phyloP scores from a whole-genome alignment of 495 filamentous ascomycete species.

The Delitschia confertaspora region DNA sequence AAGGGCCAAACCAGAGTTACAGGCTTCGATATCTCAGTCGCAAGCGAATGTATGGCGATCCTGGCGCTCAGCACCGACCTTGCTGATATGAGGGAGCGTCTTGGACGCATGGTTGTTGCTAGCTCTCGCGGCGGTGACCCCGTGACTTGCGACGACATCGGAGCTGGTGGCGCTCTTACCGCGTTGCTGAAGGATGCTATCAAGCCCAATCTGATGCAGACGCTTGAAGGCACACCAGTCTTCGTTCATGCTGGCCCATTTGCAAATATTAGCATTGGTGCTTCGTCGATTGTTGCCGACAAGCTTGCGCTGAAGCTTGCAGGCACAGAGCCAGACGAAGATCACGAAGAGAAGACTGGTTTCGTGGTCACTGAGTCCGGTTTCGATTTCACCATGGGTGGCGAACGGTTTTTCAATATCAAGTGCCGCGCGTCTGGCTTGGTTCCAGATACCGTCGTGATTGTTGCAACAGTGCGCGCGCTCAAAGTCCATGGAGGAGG shows the following conservation, averaged over 20 bases:
- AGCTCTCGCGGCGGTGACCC: constrained; percentile 78
- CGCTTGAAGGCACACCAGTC: constrained; percentile 90
- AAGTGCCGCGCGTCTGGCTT: constrained; percentile 94
- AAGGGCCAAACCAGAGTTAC: constrained; percentile 77
- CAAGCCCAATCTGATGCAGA: constrained; percentile 99
- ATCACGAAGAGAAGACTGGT: constrained; percentile 72
- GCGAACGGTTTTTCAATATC: constrained; percentile 99
- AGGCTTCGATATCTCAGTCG: constrained; percentile 94
- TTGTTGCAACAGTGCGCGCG: constrained; percentile 91
- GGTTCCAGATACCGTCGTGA: constrained; percentile 82
- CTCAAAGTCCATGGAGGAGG: constrained; percentile 96
- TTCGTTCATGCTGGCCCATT: constrained; percentile 97
- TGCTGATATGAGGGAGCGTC: constrained; percentile 82
- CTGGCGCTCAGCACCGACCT: constrained; percentile 84
- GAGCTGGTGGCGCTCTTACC: constrained; percentile 82
- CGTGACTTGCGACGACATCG: constrained; percentile 92
- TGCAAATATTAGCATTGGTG: constrained; percentile 95
- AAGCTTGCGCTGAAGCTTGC: constrained; percentile 92
- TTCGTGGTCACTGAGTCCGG: constrained; percentile 98
- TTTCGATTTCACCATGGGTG: constrained; percentile 99
- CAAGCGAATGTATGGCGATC: constrained; percentile 97
- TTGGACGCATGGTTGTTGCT: constrained; percentile 95
- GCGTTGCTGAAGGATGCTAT: constrained; percentile 97
- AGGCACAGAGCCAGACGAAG: constrained; percentile 90
- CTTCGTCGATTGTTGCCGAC: constrained; percentile 88